These are phyloP conservation scores for Tetrapisispora namnaoensis DNA, from an alignment of 805 yeast genomes.

Conservation along the genomic window DNA sequence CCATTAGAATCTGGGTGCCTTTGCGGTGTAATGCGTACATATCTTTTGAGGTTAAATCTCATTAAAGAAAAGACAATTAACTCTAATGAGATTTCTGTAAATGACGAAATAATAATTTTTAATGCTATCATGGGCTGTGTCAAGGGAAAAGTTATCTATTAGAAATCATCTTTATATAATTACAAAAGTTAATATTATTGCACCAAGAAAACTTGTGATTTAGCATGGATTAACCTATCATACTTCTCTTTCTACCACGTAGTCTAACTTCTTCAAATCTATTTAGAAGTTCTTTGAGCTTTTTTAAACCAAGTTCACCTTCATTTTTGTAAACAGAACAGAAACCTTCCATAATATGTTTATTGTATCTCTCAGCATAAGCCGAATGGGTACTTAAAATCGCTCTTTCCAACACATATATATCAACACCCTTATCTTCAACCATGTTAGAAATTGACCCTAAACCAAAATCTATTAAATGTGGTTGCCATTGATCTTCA, in stretches of 20 bases:
- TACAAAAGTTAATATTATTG: background rate
- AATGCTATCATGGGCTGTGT: conserved; percentile 81
- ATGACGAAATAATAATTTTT: conserved; percentile 62
- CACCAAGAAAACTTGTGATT: background rate
- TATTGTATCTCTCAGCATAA: conserved; percentile 50
- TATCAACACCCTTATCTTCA: conserved; percentile 95
- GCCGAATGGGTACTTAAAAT: conserved; percentile 82
- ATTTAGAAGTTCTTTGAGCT: conserved; percentile 42
- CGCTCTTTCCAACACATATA: conserved; percentile 90
- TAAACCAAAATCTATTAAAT: conserved; percentile 84
- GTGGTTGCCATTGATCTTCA: conserved; percentile 34
- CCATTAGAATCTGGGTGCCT: conserved; percentile 68
- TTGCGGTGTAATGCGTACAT: conserved; percentile 71
- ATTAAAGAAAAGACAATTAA: conserved; percentile 42
- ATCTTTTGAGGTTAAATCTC: conserved; percentile 43
- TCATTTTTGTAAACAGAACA: conserved; percentile 27
- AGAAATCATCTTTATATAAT: background rate
- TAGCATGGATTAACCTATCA: conserved; percentile 55
- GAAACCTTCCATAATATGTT: conserved; percentile 70
- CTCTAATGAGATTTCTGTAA: conserved; percentile 41
- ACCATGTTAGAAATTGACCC: conserved; percentile 64
- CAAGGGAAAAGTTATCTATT: conserved; percentile 39
- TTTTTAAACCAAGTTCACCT: conserved; percentile 32
- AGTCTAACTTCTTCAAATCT: conserved; percentile 76
- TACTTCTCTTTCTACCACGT: conserved; percentile 91